Conservation (phyloP, 2,329 filamentous ascomycete genomes). For the Tympanopsis confertula region DNA sequence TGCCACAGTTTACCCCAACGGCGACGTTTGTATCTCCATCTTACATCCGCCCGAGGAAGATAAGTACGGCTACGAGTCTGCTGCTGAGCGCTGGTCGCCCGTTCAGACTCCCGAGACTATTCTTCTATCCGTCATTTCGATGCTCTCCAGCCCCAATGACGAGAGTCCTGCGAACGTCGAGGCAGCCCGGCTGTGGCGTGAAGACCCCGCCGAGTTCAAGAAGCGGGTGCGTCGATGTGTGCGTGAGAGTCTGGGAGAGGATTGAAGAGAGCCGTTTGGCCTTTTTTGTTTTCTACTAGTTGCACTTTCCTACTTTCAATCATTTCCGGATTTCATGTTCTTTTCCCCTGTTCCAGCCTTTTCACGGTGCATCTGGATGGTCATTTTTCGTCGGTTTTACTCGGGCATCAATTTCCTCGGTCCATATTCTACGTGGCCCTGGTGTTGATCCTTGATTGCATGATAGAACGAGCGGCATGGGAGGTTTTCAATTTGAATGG, state of each 20-base stretch:
- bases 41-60: conserved; percentile 64
- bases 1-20: conserved; percentile 49
- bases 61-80: conserved; percentile 61
- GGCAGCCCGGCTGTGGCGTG: conserved; percentile 59
- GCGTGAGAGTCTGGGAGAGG: conserved; percentile 46
- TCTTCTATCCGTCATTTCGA: conserved; percentile 59
- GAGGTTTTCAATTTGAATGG: too few species aligned
- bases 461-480: too few species aligned
- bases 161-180: conserved; percentile 67
- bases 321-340: too few species aligned
- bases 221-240: conserved; percentile 50
- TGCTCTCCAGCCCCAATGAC: conserved; percentile 63
- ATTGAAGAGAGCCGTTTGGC: too few species aligned
- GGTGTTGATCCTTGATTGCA: too few species aligned
- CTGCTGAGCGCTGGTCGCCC: conserved; percentile 61
- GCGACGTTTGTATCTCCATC: conserved; percentile 65
- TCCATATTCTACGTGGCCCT: too few species aligned
- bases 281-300: too few species aligned
- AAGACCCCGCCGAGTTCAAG: conserved; percentile 47
- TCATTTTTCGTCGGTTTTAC: too few species aligned
- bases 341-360: too few species aligned
- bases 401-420: too few species aligned
- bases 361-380: too few species aligned
- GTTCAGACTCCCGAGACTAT: conserved; percentile 68
- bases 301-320: too few species aligned